Conservation (phyloP, 1,284 basidiomycete genomes). For the Trametes versicolor region DNA sequence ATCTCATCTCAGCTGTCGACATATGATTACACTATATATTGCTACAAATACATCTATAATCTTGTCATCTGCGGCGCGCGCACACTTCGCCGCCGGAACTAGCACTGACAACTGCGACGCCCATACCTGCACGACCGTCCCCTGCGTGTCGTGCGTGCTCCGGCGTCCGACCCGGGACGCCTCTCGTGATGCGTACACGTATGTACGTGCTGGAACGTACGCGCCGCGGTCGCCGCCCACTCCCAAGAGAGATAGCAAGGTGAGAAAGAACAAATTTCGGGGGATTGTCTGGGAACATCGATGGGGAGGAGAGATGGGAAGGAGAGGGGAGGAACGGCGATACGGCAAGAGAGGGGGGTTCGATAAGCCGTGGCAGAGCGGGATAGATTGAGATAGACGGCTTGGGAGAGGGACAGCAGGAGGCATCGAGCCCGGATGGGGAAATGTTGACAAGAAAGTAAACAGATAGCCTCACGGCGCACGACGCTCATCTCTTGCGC, state of each 20-base stretch:
- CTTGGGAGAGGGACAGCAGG: background rate
- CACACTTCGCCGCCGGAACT: background rate
- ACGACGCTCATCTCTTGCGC: conserved; percentile 39
- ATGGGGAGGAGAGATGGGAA: background rate
- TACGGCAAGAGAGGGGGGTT: background rate
- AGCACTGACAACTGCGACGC: background rate
- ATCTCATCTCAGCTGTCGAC: conserved; percentile 21
- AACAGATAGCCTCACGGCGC: background rate
- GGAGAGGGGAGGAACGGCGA: background rate
- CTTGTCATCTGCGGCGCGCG: conserved; percentile 12
- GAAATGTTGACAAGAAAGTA: background rate
- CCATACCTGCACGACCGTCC: background rate
- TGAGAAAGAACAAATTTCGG: background rate
- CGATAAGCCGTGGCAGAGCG: background rate
- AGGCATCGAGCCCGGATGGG: background rate
- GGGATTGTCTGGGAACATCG: background rate
- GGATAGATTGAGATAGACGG: background rate
- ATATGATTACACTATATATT: conserved; percentile 37
- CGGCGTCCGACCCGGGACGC: background rate
- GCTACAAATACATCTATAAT: conserved; percentile 38
- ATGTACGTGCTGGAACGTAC: background rate
- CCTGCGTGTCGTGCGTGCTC: no score
- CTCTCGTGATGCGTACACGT: background rate
- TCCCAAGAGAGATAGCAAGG: conserved; percentile 12
- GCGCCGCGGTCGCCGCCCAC: conserved; percentile 4